Evolutionary conservation across 176 grass and related monocot genomes (phyloP).

Genomic region (Cenchrus fungigraminus): DNA sequence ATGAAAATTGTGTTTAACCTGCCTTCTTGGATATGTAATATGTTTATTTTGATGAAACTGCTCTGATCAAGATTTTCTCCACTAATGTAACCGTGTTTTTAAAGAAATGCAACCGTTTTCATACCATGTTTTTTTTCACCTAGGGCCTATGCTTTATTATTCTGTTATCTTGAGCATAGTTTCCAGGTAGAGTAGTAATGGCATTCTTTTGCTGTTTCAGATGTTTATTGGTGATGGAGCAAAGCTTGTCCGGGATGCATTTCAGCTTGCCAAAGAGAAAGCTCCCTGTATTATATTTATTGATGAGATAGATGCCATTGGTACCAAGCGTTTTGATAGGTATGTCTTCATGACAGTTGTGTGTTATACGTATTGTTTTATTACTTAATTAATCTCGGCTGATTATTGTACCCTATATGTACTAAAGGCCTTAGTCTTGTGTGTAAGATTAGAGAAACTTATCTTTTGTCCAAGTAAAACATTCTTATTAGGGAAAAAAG

Average conservation of each 20-base stretch:
- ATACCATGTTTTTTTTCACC: no score
- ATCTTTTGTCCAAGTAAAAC: background rate
- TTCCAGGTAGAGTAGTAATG: background rate
- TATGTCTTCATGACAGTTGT: conserved; percentile 24
- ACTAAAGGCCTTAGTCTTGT: background rate
- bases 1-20: background rate
- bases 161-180: conserved; percentile 24
- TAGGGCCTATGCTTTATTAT: background rate
- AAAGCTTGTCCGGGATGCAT: conserved; percentile 89
- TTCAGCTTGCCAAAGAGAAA: conserved; percentile 95
- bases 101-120: no score
- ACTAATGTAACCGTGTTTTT: no score
- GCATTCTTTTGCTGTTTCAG: conserved; percentile 43
- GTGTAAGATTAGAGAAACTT: background rate
- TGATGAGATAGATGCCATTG: conserved; percentile 96
- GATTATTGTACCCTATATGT: background rate
- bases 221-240: conserved; percentile 98
- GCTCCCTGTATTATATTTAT: conserved; percentile 95
- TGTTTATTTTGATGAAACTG: no score
- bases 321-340: conserved; percentile 91
- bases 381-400: background rate
- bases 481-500: background rate
- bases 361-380: background rate
- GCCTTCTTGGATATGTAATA: no score
- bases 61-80: no score